Evolutionary conservation across 495 filamentous ascomycete species (phyloP).

Genomic region (Sabuloglossum arenarium): DNA sequence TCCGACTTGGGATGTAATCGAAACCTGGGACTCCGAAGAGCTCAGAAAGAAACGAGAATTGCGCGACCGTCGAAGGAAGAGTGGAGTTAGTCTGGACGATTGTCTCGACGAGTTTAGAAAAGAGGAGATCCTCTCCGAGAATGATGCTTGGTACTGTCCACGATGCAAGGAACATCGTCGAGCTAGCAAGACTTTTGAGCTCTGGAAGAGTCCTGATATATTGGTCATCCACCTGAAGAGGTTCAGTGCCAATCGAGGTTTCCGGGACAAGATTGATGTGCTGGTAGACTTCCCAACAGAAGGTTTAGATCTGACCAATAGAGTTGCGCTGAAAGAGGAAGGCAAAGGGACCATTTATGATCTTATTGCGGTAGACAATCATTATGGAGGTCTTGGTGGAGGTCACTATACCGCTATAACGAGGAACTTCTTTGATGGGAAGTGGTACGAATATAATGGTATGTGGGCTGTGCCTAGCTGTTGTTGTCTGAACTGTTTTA

Average conservation of each 20-base stretch:
- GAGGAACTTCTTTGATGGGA: constrained; percentile 65
- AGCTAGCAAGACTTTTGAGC: constrained; percentile 86
- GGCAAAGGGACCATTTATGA: constrained; percentile 75
- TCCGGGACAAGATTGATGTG: constrained; percentile 76
- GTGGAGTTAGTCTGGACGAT: constrained; percentile 67
- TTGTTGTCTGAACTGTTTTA: neutral
- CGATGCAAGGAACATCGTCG: constrained; percentile 82
- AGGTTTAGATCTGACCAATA: constrained; percentile 55
- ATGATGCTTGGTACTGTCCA: constrained; percentile 92
- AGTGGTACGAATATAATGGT: constrained; percentile 97
- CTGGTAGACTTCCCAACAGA: constrained; percentile 85
- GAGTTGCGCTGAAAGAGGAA: constrained; percentile 56
- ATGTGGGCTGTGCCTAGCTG: constrained; percentile 15
- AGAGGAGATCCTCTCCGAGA: constrained; percentile 76
- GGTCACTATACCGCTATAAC: constrained; percentile 92
- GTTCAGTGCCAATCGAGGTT: constrained; percentile 57
- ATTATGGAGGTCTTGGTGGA: constrained; percentile 77
- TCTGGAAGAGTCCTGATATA: constrained; percentile 92
- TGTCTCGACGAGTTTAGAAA: constrained; percentile 89
- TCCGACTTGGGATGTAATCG: constrained; percentile 29
- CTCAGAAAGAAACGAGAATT: constrained; percentile 36
- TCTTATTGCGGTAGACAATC: constrained; percentile 84
- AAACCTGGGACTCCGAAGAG: constrained; percentile 40
- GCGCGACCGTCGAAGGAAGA: constrained; percentile 39
- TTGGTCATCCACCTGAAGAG: constrained; percentile 88